Base-by-base conservation (phyloP, 345 rosid genomes). In the Syzygium aromaticum region DNA sequence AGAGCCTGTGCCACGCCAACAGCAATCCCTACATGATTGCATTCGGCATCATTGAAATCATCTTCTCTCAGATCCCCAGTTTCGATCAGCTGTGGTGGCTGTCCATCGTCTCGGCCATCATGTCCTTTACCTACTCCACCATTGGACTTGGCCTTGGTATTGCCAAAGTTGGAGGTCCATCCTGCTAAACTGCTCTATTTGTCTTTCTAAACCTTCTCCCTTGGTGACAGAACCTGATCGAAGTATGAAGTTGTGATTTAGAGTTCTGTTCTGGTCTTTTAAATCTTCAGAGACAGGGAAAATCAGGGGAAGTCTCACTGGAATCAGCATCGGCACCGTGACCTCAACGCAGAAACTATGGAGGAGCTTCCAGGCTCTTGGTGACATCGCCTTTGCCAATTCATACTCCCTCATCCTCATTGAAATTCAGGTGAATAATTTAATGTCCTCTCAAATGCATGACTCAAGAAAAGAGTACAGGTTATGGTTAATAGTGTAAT, bases 71-170 rank as follows among this genome's bases (percentile, higher is more conserved):
- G 52, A 92, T 91, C 38, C 94, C 90, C 33, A 90, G 87, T 30
- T 93, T 92, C 85, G 92, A 93, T 54, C 92, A 89, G 90, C 90
- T 92, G 25, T 88, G 89, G 88, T 91, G 94, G 95, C 92, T 92
- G 25, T 93, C 95, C 57, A 88, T 89, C 13, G 87, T 92, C 1
- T 93, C 94, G 3, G 92, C 94, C 4, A 89, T 89, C 78, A 92
- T 92, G 95, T 93, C 95, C 51, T 90, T 92, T 85, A 85, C 93
- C 3, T 92, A 93, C 88, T 91, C 94, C 21, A 22, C 89, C 46
- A 90, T 91, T 43, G 95, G 94, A 21, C 91, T 92, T 12, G 94
- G 90, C 23, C 92, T 93, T 6, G 93, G 92, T 52, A 82, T 92
- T 87, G 92, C 87, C 17, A 90, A 90, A 89, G 90, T 92, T 51